phyloP scores from a whole-genome alignment of 345 rosid species.

The Zanthoxylum bungeanum region DNA sequence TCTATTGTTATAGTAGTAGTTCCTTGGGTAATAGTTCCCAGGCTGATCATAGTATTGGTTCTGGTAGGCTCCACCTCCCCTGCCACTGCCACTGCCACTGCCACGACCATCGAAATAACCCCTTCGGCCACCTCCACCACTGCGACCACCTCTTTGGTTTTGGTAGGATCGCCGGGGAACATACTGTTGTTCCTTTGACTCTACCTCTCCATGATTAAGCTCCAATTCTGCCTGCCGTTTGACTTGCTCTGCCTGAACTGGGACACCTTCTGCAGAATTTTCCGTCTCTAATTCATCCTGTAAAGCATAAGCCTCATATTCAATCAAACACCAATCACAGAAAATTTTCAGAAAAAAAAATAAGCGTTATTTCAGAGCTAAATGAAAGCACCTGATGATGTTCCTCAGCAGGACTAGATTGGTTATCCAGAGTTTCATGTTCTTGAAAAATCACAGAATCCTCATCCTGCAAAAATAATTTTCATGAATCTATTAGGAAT shows the following conservation, averaged over 20 bases:
- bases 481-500: background rate
- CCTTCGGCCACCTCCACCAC: conserved; percentile 62
- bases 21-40: conserved; percentile 63
- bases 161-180: conserved; percentile 48
- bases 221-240: conserved; percentile 36
- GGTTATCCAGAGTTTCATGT: conserved; percentile 36
- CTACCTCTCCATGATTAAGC: conserved; percentile 35
- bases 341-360: background rate
- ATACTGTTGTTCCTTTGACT: conserved; percentile 46
- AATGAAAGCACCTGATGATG: conserved; percentile 39
- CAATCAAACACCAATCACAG: background rate
- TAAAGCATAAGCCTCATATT: conserved; percentile 2
- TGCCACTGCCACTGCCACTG: conserved; percentile 58
- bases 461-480: conserved; percentile 36
- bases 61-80: conserved; percentile 65
- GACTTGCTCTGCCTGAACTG: conserved; percentile 42
- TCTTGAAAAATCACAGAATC: conserved; percentile 34
- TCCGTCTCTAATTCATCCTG: conserved; percentile 54
- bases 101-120: conserved; percentile 74
- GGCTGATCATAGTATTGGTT: conserved; percentile 66
- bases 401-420: conserved; percentile 32
- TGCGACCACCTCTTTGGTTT: conserved; percentile 69
- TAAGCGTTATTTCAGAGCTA: background rate
- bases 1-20: conserved; percentile 58
- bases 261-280: conserved; percentile 35